A percentile compares a stretch with the other conserved stretches of the same genome.
Evolutionary conservation across 768 basidiomycete species (phyloP).

Genomic region (Dioszegia hungarica): DNA sequence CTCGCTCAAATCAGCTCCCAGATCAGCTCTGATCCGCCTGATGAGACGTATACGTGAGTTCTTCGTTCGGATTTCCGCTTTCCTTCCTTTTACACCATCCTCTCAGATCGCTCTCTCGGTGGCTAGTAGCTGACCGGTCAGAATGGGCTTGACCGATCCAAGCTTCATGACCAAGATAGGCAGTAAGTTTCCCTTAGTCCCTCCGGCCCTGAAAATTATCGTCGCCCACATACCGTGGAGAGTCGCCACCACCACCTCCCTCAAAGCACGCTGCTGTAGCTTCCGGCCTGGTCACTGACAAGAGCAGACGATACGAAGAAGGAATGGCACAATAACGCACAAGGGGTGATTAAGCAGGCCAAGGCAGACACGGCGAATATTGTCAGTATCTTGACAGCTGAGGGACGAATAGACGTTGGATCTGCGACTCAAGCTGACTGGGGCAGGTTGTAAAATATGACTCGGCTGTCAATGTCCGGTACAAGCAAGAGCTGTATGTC

Average conservation of each 20-base stretch:
- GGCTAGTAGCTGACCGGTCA: background rate
- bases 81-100: background rate
- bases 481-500: background rate
- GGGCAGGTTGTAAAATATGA: background rate
- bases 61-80: background rate
- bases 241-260: too few relatives aligned
- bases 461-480: background rate
- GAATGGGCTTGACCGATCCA: background rate
- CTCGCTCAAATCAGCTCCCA: conserved; percentile 4
- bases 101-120: background rate
- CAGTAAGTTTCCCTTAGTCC: too few relatives aligned
- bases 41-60: background rate
- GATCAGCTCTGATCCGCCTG: conserved; percentile 7
- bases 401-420: background rate
- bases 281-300: too few relatives aligned
- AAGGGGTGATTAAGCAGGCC: background rate
- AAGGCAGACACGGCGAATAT: conserved; percentile 1
- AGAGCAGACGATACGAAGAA: background rate
- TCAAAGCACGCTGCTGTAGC: too few relatives aligned
- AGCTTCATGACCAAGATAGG: background rate
- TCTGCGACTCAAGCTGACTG: background rate
- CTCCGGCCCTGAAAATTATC: background rate
- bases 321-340: background rate
- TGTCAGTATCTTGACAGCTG: background rate
- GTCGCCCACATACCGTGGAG: too few relatives aligned